phyloP scores from a whole-genome alignment of 1,284 basidiomycete genomes.

The Leccinum fallax region DNA sequence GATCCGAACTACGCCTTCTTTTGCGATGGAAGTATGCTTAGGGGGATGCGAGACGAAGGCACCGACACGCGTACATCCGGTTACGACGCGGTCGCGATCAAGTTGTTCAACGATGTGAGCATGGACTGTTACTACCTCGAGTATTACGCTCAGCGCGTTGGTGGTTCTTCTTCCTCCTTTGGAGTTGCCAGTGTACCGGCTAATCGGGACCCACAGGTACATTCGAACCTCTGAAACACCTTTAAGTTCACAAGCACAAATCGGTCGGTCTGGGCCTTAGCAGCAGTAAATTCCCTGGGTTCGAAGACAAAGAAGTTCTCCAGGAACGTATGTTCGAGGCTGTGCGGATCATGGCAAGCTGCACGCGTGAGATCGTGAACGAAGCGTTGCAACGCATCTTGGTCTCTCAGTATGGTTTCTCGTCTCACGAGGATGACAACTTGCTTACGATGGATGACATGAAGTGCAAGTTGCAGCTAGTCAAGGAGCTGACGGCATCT shows the following conservation, averaged over 20 bases:
- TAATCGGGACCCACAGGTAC: slow-evolving; percentile 4
- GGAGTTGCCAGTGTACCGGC: slow-evolving; percentile 8
- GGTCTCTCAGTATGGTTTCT: slow-evolving; percentile 77
- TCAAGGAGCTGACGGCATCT: slow-evolving; percentile 27
- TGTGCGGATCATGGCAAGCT: slow-evolving; percentile 37
- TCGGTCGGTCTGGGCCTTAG: slow-evolving; percentile 73
- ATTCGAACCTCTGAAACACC: slow-evolving; percentile 44
- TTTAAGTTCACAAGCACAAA: slow-evolving; percentile 62
- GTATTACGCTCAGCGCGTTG: too few relatives aligned
- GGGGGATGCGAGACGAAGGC: too few relatives aligned
- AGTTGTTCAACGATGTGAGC: slow-evolving; percentile 72
- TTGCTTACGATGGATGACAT: slow-evolving; percentile 21
- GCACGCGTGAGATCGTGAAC: slow-evolving; percentile 50
- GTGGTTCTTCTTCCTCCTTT: too few relatives aligned
- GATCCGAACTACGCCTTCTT: slow-evolving; percentile 61
- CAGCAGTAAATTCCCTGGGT: slow-evolving; percentile 66
- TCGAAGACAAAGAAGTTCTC: slow-evolving; percentile 55
- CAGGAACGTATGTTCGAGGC: slow-evolving; percentile 56
- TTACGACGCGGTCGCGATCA: slow-evolving; percentile 73
- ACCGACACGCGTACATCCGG: too few relatives aligned
- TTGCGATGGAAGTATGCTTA: slow-evolving; percentile 47
- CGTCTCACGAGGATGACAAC: slow-evolving; percentile 37
- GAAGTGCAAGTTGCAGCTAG: slow-evolving; percentile 19
- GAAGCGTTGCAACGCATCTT: slow-evolving; percentile 61
- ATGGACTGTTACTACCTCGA: slow-evolving; percentile 72